Evolutionary conservation across 768 basidiomycete species (phyloP), one percentile per base, ranked within the genome.

Genomic region (Tricholoma saponaceum): DNA sequence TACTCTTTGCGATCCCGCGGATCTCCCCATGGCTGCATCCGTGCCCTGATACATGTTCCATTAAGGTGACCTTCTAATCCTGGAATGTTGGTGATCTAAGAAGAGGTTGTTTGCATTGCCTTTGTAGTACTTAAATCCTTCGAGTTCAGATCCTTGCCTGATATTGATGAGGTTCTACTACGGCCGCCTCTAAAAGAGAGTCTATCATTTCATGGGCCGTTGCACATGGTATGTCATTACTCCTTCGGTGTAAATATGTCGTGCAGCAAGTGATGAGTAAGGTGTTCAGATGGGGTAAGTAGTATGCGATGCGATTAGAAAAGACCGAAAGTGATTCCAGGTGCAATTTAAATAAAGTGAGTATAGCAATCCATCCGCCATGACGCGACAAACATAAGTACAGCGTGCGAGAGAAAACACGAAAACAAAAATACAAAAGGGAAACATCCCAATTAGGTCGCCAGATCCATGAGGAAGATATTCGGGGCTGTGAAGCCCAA

Each of bases 401-500:
- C 33, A 35, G 10, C 4, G 35, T 37, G 35, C 35, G 14, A 37
- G 35, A 14, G 41, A 50, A 60, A 61, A 51, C 54, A 59, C 43
- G 44, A 35, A 1, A 55, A 18, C 18, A 53, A 26, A 50, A 18
- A 33, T 44, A n/a, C 44, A 52, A 22, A 25, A 20, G 51, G 32
- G 46, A 39, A 25, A 47, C 22, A 13, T 18, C 50, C 26, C 8
- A 51, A 54, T 74, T 69, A 85, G n/a, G 76, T 70, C 10, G 76
- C 74, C 39, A 89, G 60, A 55, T 79, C 78, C 86, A 92, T 83
- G 37, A 91, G 76, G 66, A 90, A 90, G 37, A 92, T 81, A 66
- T 93, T 92, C 5, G 90, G 83, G 2, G 91, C 91, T 55, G 77
- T 80, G 72, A 83, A 93, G 1, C 91, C 91, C 26, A 93, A 81